These are phyloP conservation scores for Cystobasidium ongulense DNA, from an alignment of 768 basidiomycete genomes.

Conservation along the genomic window DNA sequence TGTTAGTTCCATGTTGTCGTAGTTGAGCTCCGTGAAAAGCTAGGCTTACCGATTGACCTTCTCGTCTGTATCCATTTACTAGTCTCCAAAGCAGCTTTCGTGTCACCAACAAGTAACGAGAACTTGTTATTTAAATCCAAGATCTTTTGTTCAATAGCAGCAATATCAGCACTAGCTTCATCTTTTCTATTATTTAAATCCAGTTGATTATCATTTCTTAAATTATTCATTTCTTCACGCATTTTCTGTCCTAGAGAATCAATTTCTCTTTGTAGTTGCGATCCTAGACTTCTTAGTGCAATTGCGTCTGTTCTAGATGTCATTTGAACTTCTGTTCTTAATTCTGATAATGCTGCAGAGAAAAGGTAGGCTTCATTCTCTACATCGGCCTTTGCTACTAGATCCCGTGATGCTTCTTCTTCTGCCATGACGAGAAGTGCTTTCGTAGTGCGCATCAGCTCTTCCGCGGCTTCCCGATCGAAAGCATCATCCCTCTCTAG, in stretches of 20 bases:
- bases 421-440: constrained; percentile 43
- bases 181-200: constrained; percentile 89
- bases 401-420: constrained; percentile 40
- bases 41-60: constrained; percentile 41
- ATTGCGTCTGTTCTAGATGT: constrained; percentile 75
- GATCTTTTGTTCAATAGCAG: constrained; percentile 72
- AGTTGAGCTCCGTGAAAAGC: no score
- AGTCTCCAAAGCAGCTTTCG: constrained; percentile 48
- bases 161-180: constrained; percentile 74
- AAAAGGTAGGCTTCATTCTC: constrained; percentile 87
- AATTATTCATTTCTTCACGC: constrained; percentile 78
- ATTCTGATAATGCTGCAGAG: constrained; percentile 81
- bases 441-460: constrained; percentile 46
- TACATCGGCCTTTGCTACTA: constrained; percentile 47
- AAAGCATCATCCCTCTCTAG: constrained; percentile 44
- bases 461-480: constrained; percentile 37
- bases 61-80: constrained; percentile 48
- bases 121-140: constrained; percentile 50
- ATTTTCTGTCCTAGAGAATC: constrained; percentile 78
- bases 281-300: constrained; percentile 64
- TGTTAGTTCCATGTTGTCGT: no score
- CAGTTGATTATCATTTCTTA: constrained; percentile 96
- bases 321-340: constrained; percentile 74
- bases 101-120: constrained; percentile 47
- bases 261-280: constrained; percentile 74